Evolutionary conservation across 129 eudicot genomes (phyloP).

Genomic region (Escallonia herrerae): DNA sequence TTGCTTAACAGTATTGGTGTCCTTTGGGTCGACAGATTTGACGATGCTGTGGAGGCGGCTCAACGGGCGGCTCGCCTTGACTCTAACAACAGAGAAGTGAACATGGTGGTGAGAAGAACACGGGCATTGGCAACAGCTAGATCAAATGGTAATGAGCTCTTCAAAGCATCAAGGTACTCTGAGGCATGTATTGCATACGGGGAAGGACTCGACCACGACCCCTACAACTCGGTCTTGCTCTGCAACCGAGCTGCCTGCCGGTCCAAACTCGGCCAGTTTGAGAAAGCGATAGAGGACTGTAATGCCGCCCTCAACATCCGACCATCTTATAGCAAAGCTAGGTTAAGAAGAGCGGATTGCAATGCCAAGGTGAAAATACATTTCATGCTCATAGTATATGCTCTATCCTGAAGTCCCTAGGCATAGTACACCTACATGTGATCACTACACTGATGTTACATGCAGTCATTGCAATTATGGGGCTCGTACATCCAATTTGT

Average conservation of each 20-base stretch:
- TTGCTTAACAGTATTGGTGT: not conserved
- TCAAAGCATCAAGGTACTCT: conserved; percentile 39
- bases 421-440: too few relatives aligned
- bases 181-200: conserved; percentile 70
- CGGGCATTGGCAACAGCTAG: conserved; percentile 55
- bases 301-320: conserved; percentile 61
- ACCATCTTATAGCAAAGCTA: conserved; percentile 60
- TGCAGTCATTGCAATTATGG: too few relatives aligned
- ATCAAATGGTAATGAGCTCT: conserved; percentile 65
- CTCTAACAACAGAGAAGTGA: conserved; percentile 56
- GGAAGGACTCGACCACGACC: conserved; percentile 73
- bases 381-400: too few relatives aligned
- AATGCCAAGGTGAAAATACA: conserved; percentile 51
- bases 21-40: conserved; percentile 37
- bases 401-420: too few relatives aligned
- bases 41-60: conserved; percentile 59
- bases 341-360: conserved; percentile 83
- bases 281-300: conserved; percentile 77
- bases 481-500: too few relatives aligned
- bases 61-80: conserved; percentile 58
- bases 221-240: conserved; percentile 56
- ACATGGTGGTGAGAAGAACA: conserved; percentile 25
- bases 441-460: too few relatives aligned
- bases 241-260: conserved; percentile 85
- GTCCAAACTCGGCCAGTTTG: conserved; percentile 56